These are phyloP conservation scores for Scalesia atractyloides DNA, from an alignment of 129 eudicot genomes.

Conservation along the genomic window DNA sequence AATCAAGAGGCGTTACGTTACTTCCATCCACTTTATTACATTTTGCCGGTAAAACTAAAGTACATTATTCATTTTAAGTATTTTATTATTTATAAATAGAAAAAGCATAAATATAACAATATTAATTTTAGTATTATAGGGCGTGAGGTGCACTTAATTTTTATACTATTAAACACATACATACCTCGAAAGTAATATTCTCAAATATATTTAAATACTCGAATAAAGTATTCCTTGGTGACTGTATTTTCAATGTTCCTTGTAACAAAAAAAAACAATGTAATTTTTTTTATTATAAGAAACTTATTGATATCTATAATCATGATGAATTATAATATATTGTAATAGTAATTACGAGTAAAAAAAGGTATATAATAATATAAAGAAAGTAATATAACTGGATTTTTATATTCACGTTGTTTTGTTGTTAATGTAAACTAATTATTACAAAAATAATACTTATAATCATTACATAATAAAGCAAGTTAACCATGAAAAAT, in stretches of 20 bases:
- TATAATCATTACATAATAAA: not conserved
- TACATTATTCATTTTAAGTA: not conserved
- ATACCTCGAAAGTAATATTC: constrained; percentile 4
- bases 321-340: not conserved
- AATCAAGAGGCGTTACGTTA: constrained; percentile 22
- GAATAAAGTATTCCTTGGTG: too few relatives aligned
- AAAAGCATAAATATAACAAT: not conserved
- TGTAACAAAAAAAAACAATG: too few relatives aligned
- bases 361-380: too few relatives aligned
- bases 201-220: not conserved
- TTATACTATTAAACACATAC: not conserved
- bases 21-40: constrained; percentile 19
- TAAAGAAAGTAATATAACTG: too few relatives aligned
- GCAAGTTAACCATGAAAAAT: too few relatives aligned
- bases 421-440: not conserved
- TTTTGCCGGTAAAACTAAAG: not conserved
- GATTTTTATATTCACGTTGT: too few relatives aligned
- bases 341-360: too few relatives aligned
- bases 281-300: too few relatives aligned
- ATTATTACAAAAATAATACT: not conserved
- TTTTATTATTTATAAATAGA: not conserved
- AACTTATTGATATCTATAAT: not conserved
- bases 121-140: not conserved
- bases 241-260: too few relatives aligned
- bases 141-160: not conserved